A percentile compares a stretch with the other conserved stretches of the same genome.
phyloP scores from a whole-genome alignment of 2,329 filamentous ascomycete genomes.

The Botrytis squamosa region DNA sequence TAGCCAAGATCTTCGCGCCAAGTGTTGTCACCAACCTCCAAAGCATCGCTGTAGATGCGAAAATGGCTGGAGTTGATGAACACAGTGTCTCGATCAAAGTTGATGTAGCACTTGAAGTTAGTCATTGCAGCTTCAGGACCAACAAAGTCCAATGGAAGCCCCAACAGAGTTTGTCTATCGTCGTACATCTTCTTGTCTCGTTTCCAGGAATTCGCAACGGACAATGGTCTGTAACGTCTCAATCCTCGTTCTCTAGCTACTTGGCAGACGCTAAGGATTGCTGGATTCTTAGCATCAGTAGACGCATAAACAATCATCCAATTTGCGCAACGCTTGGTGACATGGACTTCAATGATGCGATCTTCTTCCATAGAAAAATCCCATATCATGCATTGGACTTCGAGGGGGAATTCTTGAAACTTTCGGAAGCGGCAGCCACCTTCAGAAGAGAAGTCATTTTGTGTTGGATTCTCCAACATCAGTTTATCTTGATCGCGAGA shows the following conservation, averaged over 20 bases:
- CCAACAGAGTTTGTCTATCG: not conserved
- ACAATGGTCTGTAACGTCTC: not conserved
- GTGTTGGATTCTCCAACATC: not conserved
- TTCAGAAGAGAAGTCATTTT: not conserved
- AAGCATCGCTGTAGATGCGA: not conserved
- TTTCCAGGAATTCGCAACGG: not conserved
- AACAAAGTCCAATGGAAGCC: not conserved
- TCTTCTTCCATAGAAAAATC: not conserved
- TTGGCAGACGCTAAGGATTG: not conserved
- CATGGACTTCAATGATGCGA: not conserved
- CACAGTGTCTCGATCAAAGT: not conserved
- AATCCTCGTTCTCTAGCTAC: not conserved
- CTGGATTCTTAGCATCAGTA: not conserved
- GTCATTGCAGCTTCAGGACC: not conserved
- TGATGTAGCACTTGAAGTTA: not conserved
- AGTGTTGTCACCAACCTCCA: not conserved
- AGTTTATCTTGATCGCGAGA: not conserved
- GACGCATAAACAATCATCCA: slow-evolving; percentile 8
- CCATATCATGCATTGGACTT: not conserved
- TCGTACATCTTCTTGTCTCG: slow-evolving; percentile 9
- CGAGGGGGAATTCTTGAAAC: not conserved
- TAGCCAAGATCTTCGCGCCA: slow-evolving; percentile 6
- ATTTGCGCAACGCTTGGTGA: not conserved
- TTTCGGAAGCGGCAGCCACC: not conserved
- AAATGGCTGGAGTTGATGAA: not conserved